Conservation (phyloP, 345 rosid genomes). For the Brassica rapa region DNA sequence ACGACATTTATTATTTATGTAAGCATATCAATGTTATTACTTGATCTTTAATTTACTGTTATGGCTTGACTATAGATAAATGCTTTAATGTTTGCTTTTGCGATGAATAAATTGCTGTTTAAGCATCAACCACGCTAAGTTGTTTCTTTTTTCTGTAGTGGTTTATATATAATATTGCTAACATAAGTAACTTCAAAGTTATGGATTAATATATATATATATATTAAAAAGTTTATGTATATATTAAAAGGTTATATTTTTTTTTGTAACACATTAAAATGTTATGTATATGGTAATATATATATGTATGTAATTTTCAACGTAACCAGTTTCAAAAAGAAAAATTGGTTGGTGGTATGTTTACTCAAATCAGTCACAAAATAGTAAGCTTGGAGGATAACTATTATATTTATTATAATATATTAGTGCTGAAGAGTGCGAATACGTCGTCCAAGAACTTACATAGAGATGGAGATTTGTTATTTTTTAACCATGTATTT, state of each 20-base stretch:
- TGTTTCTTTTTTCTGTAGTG: neutral
- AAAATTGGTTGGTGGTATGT: neutral
- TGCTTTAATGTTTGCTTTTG: constrained; percentile 31
- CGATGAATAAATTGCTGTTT: constrained; percentile 23
- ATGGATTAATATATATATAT: neutral
- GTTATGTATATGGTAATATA: neutral
- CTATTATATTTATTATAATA: neutral
- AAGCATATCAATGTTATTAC: neutral
- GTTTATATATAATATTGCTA: neutral
- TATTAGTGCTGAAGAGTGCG: neutral
- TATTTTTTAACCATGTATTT: neutral
- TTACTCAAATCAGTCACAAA: neutral
- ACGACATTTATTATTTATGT: neutral
- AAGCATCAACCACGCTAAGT: constrained; percentile 13
- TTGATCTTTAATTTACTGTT: neutral
- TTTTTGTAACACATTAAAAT: too few relatives aligned
- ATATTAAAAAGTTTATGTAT: too few relatives aligned
- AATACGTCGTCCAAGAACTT: constrained; percentile 6
- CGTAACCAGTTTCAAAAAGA: neutral
- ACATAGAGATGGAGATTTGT: neutral
- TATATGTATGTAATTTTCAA: neutral
- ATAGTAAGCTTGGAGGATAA: neutral
- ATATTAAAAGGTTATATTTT: too few relatives aligned
- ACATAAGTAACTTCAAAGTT: constrained; percentile 9
- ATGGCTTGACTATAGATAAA: neutral